Evolutionary conservation across 352 stramenopile genomes (phyloP).

Genomic region (Thraustotheca clavata): DNA sequence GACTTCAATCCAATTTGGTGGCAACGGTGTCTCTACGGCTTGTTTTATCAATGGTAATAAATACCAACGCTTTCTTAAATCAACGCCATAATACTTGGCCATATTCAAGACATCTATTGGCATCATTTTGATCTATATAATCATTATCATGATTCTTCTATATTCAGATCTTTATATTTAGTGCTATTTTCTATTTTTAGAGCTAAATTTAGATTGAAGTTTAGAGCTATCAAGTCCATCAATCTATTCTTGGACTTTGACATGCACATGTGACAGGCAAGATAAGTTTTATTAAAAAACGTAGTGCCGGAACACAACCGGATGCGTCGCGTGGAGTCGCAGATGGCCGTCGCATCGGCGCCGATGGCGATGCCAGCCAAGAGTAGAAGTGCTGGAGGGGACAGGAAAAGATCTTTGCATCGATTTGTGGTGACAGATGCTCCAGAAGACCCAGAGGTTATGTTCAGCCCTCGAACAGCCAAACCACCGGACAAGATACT

Average conservation of each 20-base stretch:
- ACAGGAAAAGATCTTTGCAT: neutral
- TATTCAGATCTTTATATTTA: too few species aligned
- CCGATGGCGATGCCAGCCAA: neutral
- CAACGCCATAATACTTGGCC: constrained; percentile 14
- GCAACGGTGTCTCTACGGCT: constrained; percentile 14
- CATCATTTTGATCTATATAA: too few species aligned
- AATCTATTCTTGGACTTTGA: too few species aligned
- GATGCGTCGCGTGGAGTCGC: constrained; percentile 1
- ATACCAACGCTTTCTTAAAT: neutral
- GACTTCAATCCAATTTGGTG: constrained; percentile 9
- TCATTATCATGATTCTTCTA: too few species aligned
- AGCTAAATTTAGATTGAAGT: too few species aligned
- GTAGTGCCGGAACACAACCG: too few species aligned
- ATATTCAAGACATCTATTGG: constrained; percentile 15
- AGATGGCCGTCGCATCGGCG: neutral
- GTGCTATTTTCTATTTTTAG: too few species aligned
- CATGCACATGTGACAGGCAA: too few species aligned
- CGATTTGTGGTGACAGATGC: constrained; percentile 17
- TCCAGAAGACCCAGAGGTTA: constrained; percentile 15
- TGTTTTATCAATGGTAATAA: constrained; percentile 10
- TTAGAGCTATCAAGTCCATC: too few species aligned
- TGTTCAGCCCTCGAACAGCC: constrained; percentile 15
- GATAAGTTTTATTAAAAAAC: too few species aligned
- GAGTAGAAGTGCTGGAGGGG: neutral
- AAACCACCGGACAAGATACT: neutral